Percentiles rank a stretch among this genome's conserved stretches.
Conservation (phyloP, 2,329 filamentous ascomycete species). For the Epichloe uncinata region DNA sequence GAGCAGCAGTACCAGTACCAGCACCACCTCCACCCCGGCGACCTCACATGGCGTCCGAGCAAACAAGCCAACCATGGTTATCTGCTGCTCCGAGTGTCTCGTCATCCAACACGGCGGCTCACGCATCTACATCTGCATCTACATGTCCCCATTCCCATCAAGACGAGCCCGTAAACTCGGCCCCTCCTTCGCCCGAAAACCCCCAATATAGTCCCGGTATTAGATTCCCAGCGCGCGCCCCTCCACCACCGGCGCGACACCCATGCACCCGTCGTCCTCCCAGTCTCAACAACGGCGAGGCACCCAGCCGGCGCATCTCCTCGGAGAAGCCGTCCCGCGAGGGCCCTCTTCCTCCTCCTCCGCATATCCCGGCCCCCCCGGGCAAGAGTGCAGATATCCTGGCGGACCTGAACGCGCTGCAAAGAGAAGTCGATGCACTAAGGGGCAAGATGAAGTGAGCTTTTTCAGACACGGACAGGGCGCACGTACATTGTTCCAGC, state of each 20-base stretch:
- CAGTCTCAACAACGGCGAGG: too few species aligned
- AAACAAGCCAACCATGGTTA: constrained; percentile 10
- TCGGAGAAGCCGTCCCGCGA: too few species aligned
- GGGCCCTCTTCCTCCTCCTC: constrained; percentile 12
- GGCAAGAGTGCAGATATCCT: constrained; percentile 45
- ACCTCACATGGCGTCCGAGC: constrained; percentile 25
- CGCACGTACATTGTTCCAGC: too few species aligned
- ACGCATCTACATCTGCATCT: constrained; percentile 6
- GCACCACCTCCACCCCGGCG: constrained; percentile 44
- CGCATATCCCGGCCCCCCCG: constrained; percentile 9
- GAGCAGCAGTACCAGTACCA: constrained; percentile 26
- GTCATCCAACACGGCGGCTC: constrained; percentile 5
- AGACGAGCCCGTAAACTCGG: too few species aligned
- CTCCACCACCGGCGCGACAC: too few species aligned
- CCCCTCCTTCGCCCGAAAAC: too few species aligned
- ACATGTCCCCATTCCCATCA: constrained; percentile 1
- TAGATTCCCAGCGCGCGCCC: too few species aligned
- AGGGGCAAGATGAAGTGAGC: constrained; percentile 17
- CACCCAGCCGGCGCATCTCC: too few species aligned
- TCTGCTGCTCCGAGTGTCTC: constrained; percentile 7
- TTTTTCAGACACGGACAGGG: neutral
- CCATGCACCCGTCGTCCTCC: too few species aligned
- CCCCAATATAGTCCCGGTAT: too few species aligned
- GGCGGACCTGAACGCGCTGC: constrained; percentile 57
- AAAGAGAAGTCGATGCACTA: constrained; percentile 62